Evolutionary conservation across 768 basidiomycete species (phyloP).

Genomic region (Macrolepiota albuminosa): DNA sequence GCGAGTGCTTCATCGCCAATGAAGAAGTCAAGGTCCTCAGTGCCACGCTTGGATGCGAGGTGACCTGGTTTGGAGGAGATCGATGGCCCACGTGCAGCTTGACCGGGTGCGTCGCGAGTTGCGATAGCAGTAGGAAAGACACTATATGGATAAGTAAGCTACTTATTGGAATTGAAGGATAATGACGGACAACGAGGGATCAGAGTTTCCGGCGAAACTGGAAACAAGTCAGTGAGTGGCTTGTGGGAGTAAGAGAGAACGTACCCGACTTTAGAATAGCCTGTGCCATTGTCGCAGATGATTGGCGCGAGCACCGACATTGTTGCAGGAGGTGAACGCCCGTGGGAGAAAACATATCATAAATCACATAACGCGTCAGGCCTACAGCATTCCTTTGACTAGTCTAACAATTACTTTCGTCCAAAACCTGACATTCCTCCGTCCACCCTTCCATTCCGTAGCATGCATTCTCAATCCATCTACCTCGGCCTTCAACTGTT

Average conservation of each 20-base stretch:
- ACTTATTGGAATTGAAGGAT: neutral
- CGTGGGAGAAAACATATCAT: neutral
- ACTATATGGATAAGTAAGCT: conserved; percentile 29
- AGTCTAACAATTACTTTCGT: conserved; percentile 61
- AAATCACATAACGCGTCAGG: neutral
- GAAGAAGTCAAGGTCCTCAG: conserved; percentile 99
- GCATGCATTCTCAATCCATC: conserved; percentile 44
- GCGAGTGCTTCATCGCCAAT: conserved; percentile 98
- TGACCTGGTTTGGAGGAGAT: conserved; percentile 84
- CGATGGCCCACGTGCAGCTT: conserved; percentile 66
- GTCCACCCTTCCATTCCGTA: conserved; percentile 53
- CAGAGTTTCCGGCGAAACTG: conserved; percentile 97
- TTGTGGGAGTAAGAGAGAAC: conserved; percentile 19
- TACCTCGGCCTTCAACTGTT: conserved; percentile 50
- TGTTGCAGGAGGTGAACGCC: neutral
- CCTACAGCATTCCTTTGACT: conserved; percentile 65
- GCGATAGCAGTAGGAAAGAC: conserved; percentile 99
- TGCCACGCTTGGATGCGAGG: conserved; percentile 93
- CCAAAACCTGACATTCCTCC: conserved; percentile 54
- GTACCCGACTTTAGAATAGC: conserved; percentile 95
- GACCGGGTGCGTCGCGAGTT: conserved; percentile 68
- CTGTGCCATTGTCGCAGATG: conserved; percentile 97
- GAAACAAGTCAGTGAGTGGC: conserved; percentile 3
- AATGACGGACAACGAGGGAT: conserved; percentile 86
- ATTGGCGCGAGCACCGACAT: conserved; percentile 71